Conservation (phyloP, 2,329 filamentous ascomycete genomes). For the Ilyonectria mors-panacis region DNA sequence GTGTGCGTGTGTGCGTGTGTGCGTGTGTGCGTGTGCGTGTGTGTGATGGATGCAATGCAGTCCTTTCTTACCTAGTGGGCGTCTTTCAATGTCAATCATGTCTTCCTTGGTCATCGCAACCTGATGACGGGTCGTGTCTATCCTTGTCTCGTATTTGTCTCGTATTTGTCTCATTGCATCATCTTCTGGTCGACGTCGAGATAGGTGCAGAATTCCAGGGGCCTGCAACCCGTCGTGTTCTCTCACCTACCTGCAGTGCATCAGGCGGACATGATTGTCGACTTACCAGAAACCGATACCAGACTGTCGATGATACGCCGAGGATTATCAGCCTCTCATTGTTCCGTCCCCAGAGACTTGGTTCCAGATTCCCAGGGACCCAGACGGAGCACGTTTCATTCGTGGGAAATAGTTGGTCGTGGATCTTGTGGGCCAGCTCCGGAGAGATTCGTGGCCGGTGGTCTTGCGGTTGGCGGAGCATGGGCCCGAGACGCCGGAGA, state of each 20-base stretch:
- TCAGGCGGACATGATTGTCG: constrained; percentile 11
- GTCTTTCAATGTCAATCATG: background rate
- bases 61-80: constrained; percentile 6
- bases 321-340: constrained; percentile 17
- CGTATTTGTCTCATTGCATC: background rate
- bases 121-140: background rate
- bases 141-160: background rate
- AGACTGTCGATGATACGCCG: constrained; percentile 26
- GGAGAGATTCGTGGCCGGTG: constrained; percentile 24
- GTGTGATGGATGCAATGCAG: constrained; percentile 10
- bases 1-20: constrained; percentile 1
- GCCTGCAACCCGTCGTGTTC: constrained; percentile 8
- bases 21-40: constrained; percentile 4
- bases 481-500: constrained; percentile 31
- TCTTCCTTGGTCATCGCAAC: background rate
- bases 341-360: constrained; percentile 20
- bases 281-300: constrained; percentile 24
- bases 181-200: background rate
- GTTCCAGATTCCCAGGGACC: background rate
- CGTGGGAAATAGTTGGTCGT: constrained; percentile 31
- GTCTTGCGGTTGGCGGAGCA: constrained; percentile 20
- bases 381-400: constrained; percentile 10
- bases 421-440: constrained; percentile 13
- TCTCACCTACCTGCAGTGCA: constrained; percentile 22
- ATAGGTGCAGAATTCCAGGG: background rate